These are phyloP conservation scores for Fonsecaea nubica DNA, from an alignment of 2,329 filamentous ascomycete species.

Conservation along the genomic window DNA sequence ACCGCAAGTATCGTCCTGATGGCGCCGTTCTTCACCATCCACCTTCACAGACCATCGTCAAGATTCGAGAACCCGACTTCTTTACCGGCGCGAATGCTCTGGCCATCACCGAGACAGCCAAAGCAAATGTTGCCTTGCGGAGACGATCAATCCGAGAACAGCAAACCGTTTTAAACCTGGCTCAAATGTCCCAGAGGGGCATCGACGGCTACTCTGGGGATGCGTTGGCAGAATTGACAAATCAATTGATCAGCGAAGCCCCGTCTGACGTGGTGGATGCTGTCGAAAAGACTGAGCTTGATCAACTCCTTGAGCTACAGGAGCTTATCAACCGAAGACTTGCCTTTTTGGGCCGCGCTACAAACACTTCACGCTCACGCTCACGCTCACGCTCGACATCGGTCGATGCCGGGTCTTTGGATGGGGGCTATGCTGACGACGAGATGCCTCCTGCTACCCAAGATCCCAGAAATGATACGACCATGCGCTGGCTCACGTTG, in stretches of 20 bases:
- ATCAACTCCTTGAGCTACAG: slow-evolving; percentile 34
- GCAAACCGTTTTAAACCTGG: slow-evolving; percentile 35
- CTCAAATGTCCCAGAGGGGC: slow-evolving; percentile 33
- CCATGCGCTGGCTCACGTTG: not conserved
- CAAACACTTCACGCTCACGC: not conserved
- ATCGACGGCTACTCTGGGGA: slow-evolving; percentile 31
- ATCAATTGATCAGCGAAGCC: slow-evolving; percentile 38
- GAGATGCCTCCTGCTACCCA: slow-evolving; percentile 3
- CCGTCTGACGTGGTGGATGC: slow-evolving; percentile 34
- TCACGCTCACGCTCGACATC: not conserved
- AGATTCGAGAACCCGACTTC: slow-evolving; percentile 42
- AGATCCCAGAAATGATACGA: slow-evolving; percentile 16
- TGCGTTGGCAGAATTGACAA: slow-evolving; percentile 36
- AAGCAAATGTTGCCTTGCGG: slow-evolving; percentile 35
- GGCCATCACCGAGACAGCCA: slow-evolving; percentile 37
- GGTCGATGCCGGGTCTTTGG: not conserved
- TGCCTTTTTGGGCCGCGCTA: slow-evolving; percentile 22
- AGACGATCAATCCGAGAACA: slow-evolving; percentile 39
- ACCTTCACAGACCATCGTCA: slow-evolving; percentile 40
- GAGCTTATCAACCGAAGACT: slow-evolving; percentile 34
- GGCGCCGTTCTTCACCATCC: slow-evolving; percentile 30
- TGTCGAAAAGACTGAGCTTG: slow-evolving; percentile 30
- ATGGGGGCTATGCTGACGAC: slow-evolving; percentile 29
- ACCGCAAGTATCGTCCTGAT: slow-evolving; percentile 33
- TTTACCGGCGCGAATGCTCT: slow-evolving; percentile 39